phyloP scores from a whole-genome alignment of 139 green algal species.

The Pleodorina starrii region DNA sequence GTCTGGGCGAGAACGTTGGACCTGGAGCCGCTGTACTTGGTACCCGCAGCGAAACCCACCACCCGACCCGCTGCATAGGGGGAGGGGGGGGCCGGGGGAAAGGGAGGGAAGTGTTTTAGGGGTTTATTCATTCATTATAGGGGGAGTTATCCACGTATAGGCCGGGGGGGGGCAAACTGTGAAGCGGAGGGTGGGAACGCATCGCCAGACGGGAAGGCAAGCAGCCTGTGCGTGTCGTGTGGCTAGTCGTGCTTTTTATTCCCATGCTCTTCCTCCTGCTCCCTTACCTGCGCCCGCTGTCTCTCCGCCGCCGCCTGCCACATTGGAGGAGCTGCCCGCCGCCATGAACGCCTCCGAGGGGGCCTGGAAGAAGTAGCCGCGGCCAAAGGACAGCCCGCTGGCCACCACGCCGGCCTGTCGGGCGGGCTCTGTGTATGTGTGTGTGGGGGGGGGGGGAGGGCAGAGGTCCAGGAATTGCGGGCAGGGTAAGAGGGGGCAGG shows the following conservation, averaged over 20 bases:
- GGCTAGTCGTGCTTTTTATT: neutral
- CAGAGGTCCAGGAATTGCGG: no score
- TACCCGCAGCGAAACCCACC: neutral
- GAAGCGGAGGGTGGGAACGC: no score
- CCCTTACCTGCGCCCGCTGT: slow-evolving; percentile 38
- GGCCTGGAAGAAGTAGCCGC: slow-evolving; percentile 48
- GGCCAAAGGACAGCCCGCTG: slow-evolving; percentile 30
- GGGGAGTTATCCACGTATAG: no score
- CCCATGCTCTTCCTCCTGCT: neutral
- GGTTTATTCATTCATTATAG: no score
- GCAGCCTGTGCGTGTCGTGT: no score
- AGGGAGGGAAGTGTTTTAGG: no score
- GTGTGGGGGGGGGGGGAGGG: neutral
- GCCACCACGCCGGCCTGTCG: slow-evolving; percentile 37
- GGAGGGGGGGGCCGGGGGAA: no score
- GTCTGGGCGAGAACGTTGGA: neutral
- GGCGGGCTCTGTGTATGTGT: slow-evolving; percentile 11
- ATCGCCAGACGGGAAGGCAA: no score
- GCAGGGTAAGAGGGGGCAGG: no score
- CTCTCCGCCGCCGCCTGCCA: neutral
- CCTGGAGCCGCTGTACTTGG: slow-evolving; percentile 37
- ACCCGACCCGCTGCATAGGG: neutral
- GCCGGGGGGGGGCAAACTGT: no score
- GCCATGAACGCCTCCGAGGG: neutral
- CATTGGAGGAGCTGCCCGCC: neutral